Base-by-base conservation (phyloP, 371 early-diverging fungal species). In the Fennellomyces sp. region DNA sequence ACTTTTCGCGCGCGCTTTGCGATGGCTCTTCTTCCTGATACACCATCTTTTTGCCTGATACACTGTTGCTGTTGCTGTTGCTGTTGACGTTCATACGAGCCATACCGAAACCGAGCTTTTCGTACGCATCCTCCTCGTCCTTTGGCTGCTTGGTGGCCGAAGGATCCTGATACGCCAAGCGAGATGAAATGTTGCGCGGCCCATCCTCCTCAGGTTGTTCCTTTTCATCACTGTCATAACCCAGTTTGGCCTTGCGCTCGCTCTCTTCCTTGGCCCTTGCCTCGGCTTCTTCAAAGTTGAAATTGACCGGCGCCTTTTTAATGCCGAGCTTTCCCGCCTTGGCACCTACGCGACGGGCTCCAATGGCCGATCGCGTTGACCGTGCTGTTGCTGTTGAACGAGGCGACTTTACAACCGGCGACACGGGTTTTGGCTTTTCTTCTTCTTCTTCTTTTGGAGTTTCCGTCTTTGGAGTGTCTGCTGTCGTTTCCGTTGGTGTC, bases 241-340 rank as follows among this genome's bases (percentile, higher is more conserved):
- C 84, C 36, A 91, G 73, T 21, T 88, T 90, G 0, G 87, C 88
- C 55, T 88, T 91, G 21, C 81, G 70, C 19, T 90, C 92, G 23
- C 88, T 90, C 66, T 93, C 95, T 57, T 87, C 88, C 64, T 92
- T 92, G 3, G 97, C 98, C 28, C 85, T 83, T 12, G 94, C 91
- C 61, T 94, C 96, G 2, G 93, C 95, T 64, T 91, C 95, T 50
- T 95, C 98, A 81, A 97, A 97, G 71, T 91, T 92, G 63, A 88
- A 81, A 29, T 90, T 90, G 27, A 86, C 83, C 12, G 77, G 73
- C 42, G 88, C 90, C 59, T 91, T 91, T 68, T 91, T 91, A 28
- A 90, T 89, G 10, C 94, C 95, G 13, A 94, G 75, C 57, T 89
- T 91, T 65, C 89, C 88, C n/a, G 87, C 65, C 68, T 89, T 89